phyloP scores from a whole-genome alignment of 352 stramenopile species.

The Globisporangium nunn region DNA sequence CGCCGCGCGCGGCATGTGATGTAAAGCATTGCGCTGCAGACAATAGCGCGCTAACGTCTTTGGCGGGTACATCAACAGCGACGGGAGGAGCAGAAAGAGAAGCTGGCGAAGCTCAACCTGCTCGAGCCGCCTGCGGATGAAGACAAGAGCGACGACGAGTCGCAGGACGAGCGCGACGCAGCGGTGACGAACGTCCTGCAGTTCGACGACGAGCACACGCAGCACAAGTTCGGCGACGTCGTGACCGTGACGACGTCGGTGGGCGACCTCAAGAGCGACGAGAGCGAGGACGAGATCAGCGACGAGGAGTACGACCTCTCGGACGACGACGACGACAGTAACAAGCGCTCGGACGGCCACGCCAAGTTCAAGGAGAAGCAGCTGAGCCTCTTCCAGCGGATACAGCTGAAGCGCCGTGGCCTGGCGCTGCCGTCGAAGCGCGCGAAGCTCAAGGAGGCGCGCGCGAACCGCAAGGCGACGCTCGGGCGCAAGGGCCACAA shows the following conservation, averaged over 20 bases:
- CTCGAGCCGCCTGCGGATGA: conserved; percentile 17
- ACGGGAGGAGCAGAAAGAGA: conserved; percentile 72
- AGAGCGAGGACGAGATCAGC: conserved; percentile 51
- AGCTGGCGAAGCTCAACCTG: conserved; percentile 53
- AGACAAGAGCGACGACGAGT: conserved; percentile 22
- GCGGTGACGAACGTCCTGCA: conserved; percentile 60
- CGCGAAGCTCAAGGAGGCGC: conserved; percentile 76
- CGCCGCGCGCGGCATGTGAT: background rate
- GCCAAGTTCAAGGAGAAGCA: conserved; percentile 49
- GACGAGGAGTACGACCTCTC: conserved; percentile 56
- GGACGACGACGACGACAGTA: conserved; percentile 33
- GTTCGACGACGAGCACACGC: conserved; percentile 78
- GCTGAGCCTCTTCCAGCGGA: conserved; percentile 82
- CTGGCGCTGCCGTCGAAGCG: conserved; percentile 78
- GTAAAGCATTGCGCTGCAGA: background rate
- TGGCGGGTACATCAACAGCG: conserved; percentile 14
- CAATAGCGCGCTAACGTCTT: background rate
- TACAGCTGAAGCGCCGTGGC: conserved; percentile 80
- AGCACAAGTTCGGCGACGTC: conserved; percentile 81
- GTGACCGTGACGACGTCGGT: conserved; percentile 83
- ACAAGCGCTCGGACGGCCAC: conserved; percentile 13
- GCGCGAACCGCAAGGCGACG: conserved; percentile 63
- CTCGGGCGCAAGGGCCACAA: conserved; percentile 21
- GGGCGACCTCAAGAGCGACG: conserved; percentile 71
- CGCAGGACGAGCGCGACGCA: conserved; percentile 18